Conservation (phyloP, 2,329 filamentous ascomycete species). For the Boeremia lycopersici region DNA sequence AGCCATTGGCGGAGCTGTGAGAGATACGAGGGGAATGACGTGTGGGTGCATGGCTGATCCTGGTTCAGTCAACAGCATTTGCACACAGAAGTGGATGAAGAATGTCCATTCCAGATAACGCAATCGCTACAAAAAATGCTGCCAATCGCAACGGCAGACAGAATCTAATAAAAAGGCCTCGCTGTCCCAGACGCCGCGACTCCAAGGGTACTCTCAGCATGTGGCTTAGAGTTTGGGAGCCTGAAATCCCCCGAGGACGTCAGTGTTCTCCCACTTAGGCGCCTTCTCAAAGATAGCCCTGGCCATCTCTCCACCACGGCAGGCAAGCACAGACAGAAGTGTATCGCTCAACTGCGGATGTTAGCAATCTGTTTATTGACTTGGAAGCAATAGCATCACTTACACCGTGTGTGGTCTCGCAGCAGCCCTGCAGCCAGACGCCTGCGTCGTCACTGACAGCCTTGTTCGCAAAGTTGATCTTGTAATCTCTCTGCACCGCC, state of each 20-base stretch:
- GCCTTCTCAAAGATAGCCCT: slow-evolving; percentile 69
- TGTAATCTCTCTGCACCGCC: slow-evolving; percentile 78
- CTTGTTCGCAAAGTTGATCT: slow-evolving; percentile 71
- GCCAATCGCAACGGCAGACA: neutral
- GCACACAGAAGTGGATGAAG: neutral
- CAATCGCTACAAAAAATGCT: slow-evolving; percentile 1
- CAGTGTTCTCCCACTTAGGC: slow-evolving; percentile 32
- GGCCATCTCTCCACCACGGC: slow-evolving; percentile 78
- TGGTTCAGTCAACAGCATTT: neutral
- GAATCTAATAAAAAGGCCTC: neutral
- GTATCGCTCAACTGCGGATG: slow-evolving; percentile 73
- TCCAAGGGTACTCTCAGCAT: neutral
- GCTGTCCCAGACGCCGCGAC: slow-evolving; percentile 5
- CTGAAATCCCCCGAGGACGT: slow-evolving; percentile 35
- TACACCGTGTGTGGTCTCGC: slow-evolving; percentile 89
- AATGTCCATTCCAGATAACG: slow-evolving; percentile 2
- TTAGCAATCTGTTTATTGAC: neutral
- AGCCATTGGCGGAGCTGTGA: neutral
- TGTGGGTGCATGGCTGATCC: slow-evolving; percentile 2
- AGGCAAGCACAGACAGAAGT: slow-evolving; percentile 77
- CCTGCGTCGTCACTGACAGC: slow-evolving; percentile 75
- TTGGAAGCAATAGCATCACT: slow-evolving; percentile 50
- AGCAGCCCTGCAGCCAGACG: slow-evolving; percentile 92
- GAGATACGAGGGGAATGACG: slow-evolving; percentile 10
- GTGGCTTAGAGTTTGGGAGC: slow-evolving; percentile 8